Base-by-base conservation (phyloP, 164 flowering plant genomes). In the Sextonia rubra region DNA sequence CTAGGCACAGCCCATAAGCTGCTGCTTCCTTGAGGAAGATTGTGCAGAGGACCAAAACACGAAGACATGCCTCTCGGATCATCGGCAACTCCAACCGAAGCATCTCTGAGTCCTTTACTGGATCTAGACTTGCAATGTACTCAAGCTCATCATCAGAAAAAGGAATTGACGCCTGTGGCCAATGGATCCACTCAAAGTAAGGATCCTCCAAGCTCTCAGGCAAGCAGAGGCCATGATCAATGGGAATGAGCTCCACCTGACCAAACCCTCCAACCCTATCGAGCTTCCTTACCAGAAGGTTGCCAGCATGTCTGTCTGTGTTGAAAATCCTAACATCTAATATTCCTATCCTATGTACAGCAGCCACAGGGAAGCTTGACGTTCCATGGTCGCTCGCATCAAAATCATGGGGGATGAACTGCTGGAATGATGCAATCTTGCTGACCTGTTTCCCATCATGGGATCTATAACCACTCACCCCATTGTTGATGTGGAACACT, bases 81-180 rank as follows among this genome's bases (percentile, higher is more conserved):
- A 87, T 84, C 1, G 90, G 92, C 58, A 89, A 78, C 79, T 89
- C 92, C 83, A 76, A 74, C 25, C 86, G 80, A 0, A 89, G 87
- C 88, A 89, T 83, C 3, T 87, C 92, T 56, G 83, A 82, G 64
- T 89, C 92, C 49, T 56, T 74, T 26, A 77, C 26, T 3, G 92
- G 92, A 55, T 89, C 89, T 71, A 89, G 89, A 47, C 75, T 64
- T 22, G 69, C 65, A 26, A 89, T 89, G 73, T 89, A 87, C 69
- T 81, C 79, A 12, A 89, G 92, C 75, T 89, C 92, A 26, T 89
- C 90, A 20, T 87, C 88, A 1, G 88, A 84, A 69, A 89, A 89
- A 5, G 90, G 90, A 65, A 89, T 84, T 32, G 92, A 89, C 67
- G 90, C 87, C 71, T 87, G 90, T 48, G 92, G 92, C 92, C 92